Conservation (phyloP, 768 basidiomycete genomes). For the Lepiota venenata region DNA sequence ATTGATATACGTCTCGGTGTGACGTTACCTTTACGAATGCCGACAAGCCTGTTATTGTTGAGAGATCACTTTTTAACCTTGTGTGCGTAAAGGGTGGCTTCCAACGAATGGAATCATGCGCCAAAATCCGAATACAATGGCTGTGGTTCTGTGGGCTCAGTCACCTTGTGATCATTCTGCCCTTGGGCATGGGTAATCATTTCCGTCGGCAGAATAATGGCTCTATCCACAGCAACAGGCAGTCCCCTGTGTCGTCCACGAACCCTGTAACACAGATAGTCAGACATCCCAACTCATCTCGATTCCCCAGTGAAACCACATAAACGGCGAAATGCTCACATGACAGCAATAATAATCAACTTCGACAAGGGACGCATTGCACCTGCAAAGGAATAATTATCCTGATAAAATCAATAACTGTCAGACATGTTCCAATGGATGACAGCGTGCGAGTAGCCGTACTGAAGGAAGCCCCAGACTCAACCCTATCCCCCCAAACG, state of each 20-base stretch:
- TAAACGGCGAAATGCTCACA: too few species aligned
- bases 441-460: conserved; percentile 6
- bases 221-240: conserved; percentile 65
- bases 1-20: too few species aligned
- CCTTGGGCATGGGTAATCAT: conserved; percentile 16
- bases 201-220: conserved; percentile 39
- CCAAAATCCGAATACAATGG: not conserved
- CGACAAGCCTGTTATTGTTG: too few species aligned
- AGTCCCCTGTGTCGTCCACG: conserved; percentile 72
- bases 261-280: conserved; percentile 33
- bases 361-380: conserved; percentile 65
- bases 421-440: not conserved
- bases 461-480: conserved; percentile 58
- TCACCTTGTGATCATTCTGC: not conserved
- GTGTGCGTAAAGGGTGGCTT: not conserved
- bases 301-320: too few species aligned
- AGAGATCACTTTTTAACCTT: not conserved
- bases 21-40: too few species aligned
- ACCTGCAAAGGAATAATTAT: conserved; percentile 63
- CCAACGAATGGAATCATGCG: not conserved
- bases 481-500: conserved; percentile 68
- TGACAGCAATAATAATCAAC: conserved; percentile 66
- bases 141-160: not conserved
- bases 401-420: conserved; percentile 22
- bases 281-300: not conserved